Evolutionary conservation across 75 land plant genomes (phyloP).

Genomic region (Cupressus sempervirens): DNA sequence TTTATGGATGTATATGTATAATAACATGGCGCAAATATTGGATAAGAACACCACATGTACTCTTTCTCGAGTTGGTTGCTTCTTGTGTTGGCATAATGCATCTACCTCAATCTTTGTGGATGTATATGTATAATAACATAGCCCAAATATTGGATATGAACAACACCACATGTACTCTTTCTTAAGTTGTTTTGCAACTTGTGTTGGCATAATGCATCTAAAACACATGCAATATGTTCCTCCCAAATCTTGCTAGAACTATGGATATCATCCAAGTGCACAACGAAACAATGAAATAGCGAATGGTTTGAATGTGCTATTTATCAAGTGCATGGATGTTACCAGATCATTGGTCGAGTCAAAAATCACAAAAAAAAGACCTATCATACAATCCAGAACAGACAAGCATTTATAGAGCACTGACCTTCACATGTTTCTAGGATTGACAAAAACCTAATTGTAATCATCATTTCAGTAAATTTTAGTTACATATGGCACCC

Average conservation of each 20-base stretch:
- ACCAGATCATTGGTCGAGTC: not conserved
- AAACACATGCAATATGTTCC: conserved; percentile 16
- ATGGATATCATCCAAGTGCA: conserved; percentile 20
- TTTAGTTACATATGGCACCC: too few species aligned
- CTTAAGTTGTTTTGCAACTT: too few species aligned
- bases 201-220: not conserved
- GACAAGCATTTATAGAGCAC: not conserved
- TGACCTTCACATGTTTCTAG: conserved; percentile 8
- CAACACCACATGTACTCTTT: too few species aligned
- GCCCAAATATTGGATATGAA: too few species aligned
- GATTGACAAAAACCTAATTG: not conserved
- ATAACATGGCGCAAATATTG: too few species aligned
- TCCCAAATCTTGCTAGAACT: conserved; percentile 23
- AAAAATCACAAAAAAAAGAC: conserved; percentile 4
- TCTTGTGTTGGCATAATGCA: not conserved
- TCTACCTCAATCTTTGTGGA: not conserved
- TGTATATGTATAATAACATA: too few species aligned
- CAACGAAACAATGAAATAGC: conserved; percentile 15
- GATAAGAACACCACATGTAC: too few species aligned
- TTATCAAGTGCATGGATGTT: conserved; percentile 16
- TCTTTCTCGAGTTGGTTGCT: too few species aligned
- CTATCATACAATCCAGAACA: too few species aligned
- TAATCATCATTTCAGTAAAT: too few species aligned
- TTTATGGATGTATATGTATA: too few species aligned
- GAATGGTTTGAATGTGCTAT: conserved; percentile 14